These are phyloP conservation scores for Perilla frutescens DNA, from an alignment of 257 asterid species.

Conservation along the genomic window DNA sequence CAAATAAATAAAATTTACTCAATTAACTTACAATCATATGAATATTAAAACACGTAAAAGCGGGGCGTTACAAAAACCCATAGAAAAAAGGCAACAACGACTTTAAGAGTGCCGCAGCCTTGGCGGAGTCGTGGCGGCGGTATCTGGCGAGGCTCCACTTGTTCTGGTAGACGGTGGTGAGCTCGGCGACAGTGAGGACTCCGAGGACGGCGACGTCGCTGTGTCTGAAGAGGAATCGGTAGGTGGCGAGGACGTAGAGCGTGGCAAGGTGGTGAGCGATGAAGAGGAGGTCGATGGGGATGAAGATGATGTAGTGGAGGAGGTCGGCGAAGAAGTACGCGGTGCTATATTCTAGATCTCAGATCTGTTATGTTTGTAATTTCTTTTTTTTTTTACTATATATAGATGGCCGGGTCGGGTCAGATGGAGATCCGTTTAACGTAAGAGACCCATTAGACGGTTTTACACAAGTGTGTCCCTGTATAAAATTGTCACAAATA, in stretches of 20 bases:
- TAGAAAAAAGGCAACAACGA: slow-evolving; percentile 66
- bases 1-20: too few species aligned
- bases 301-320: slow-evolving; percentile 57
- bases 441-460: too few species aligned
- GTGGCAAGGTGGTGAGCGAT: slow-evolving; percentile 77
- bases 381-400: too few species aligned
- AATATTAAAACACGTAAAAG: too few species aligned
- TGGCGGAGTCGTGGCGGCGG: slow-evolving; percentile 47
- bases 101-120: slow-evolving; percentile 53
- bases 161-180: slow-evolving; percentile 73
- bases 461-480: too few species aligned
- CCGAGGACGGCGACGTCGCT: slow-evolving; percentile 67
- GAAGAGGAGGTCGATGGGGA: slow-evolving; percentile 62
- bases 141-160: slow-evolving; percentile 72
- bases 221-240: slow-evolving; percentile 57
- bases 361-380: slow-evolving; percentile 33
- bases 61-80: slow-evolving; percentile 31
- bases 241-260: slow-evolving; percentile 68
- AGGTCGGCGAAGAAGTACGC: slow-evolving; percentile 74
- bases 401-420: too few species aligned
- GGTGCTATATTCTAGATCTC: slow-evolving; percentile 68
- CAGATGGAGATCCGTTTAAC: too few species aligned
- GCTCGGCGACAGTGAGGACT: slow-evolving; percentile 70
- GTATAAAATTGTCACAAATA: too few species aligned
- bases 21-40: too few species aligned